Evolutionary conservation across 2,329 filamentous ascomycete species (phyloP).

Genomic region (Massarina eburnea): DNA sequence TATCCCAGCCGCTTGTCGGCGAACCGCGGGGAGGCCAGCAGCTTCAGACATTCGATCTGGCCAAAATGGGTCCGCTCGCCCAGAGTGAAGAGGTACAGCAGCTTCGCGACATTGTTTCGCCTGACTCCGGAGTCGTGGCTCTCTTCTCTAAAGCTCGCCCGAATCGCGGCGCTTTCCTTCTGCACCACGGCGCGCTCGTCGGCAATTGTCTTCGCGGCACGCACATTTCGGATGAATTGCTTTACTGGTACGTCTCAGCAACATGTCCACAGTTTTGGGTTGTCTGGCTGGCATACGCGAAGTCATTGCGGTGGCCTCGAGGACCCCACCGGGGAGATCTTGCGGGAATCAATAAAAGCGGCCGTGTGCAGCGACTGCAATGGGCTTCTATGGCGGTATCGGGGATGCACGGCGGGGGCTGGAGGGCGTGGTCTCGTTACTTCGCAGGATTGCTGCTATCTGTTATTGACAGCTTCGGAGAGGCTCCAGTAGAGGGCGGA

Average conservation of each 20-base stretch:
- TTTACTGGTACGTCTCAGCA: conserved; percentile 69
- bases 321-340: conserved; percentile 49
- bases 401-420: not conserved
- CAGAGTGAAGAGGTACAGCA: conserved; percentile 96
- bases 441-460: not conserved
- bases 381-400: not conserved
- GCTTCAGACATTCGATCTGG: conserved; percentile 98
- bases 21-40: conserved; percentile 93
- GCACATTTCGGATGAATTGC: conserved; percentile 99
- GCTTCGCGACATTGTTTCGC: conserved; percentile 97
- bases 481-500: not conserved
- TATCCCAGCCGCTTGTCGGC: conserved; percentile 97
- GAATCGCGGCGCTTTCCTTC: conserved; percentile 96
- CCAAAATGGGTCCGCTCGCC: conserved; percentile 98
- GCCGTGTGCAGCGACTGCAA: conserved; percentile 2
- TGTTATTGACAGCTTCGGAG: not conserved
- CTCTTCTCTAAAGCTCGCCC: conserved; percentile 96
- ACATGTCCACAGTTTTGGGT: conserved; percentile 23
- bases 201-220: conserved; percentile 97
- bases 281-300: conserved; percentile 52
- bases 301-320: conserved; percentile 56
- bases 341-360: conserved; percentile 15
- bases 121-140: conserved; percentile 90
- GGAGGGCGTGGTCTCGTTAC: not conserved
- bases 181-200: conserved; percentile 98